Percentiles rank a stretch among this genome's conserved stretches.
phyloP scores from a whole-genome alignment of 345 rosid species.

The Melastoma malabathricum region DNA sequence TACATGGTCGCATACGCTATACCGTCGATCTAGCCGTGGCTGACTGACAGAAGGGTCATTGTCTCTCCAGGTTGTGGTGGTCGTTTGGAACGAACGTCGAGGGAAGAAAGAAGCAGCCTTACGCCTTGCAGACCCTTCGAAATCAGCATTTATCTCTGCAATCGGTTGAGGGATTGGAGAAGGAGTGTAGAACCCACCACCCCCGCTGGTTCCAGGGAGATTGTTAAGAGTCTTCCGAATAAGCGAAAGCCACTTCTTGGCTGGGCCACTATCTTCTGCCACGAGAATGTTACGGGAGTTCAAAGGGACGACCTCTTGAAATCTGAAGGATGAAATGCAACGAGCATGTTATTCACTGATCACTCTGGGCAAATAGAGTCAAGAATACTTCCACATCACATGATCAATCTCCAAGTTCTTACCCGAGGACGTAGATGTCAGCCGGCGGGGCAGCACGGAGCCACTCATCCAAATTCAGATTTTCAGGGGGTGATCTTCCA shows the following conservation, averaged over 20 bases:
- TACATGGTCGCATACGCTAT: constrained; percentile 88
- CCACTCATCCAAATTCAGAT: constrained; percentile 89
- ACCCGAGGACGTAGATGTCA: constrained; percentile 96
- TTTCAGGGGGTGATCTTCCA: constrained; percentile 78
- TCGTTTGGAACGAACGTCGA: constrained; percentile 87
- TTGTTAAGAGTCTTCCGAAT: constrained; percentile 69
- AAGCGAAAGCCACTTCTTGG: constrained; percentile 84
- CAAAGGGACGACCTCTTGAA: constrained; percentile 98
- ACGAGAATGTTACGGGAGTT: constrained; percentile 96
- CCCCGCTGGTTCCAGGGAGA: constrained; percentile 83
- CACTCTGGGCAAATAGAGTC: neutral
- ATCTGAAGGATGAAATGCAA: constrained; percentile 25
- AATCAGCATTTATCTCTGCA: constrained; percentile 86
- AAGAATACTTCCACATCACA: neutral
- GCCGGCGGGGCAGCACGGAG: constrained; percentile 95
- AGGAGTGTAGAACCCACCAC: constrained; percentile 54
- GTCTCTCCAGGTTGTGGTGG: constrained; percentile 67
- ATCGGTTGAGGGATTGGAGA: constrained; percentile 90
- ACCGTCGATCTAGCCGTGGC: constrained; percentile 63
- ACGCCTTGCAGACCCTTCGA: constrained; percentile 83
- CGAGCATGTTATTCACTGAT: neutral
- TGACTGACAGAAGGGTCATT: constrained; percentile 56
- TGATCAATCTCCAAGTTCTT: constrained; percentile 11
- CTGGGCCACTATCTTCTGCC: constrained; percentile 97
- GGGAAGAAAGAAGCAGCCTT: constrained; percentile 70